Evolutionary conservation across 768 basidiomycete genomes (phyloP), one percentile per base, ranked within the genome.

Genomic region (Hericium rajendrae): DNA sequence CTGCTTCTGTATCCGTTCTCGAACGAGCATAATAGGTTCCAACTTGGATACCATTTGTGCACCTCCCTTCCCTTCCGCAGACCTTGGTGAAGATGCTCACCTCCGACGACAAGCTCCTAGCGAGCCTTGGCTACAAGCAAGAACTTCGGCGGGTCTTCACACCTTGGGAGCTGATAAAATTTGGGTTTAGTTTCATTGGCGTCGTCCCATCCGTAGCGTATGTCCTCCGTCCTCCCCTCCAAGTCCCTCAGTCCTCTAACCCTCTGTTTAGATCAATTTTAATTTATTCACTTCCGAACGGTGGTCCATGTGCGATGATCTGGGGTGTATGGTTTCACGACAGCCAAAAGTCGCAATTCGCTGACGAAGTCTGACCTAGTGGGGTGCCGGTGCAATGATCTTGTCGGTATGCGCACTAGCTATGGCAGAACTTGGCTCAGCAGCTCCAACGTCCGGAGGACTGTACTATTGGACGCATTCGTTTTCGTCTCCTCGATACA

Each of bases 131-230:
- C 1, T 80, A 80, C 64, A 78, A 77, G 65, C 78, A 79, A 66
- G 81, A 84, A 64, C 81, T 83, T 63, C 78, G 77, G 60, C 69
- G 82, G 38, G 78, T 74, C 0, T 83, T 82, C 57, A 72, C 73
- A 5, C 74, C 79, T 0, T 62, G 81, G 4, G 79, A 82, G 56
- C 65, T 71, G 1, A 70, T 71, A 51, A 68, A 66, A 1, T 52
- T 70, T 22, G 65, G 66, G 4, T 70, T 72, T 58, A 66, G 65
- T 40, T 65, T 71, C 26, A 68, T 69, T 9, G 69, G 67, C 0
- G 38, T 70, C 16, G 60, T 71, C 11, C 66, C 71, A 5, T 64
- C 61, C 16, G 64, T 58, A n/a, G 57, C 57, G 57, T 66, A 38
- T 2, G 65, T 59, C 12, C 48, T n/a, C 32, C 32, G 9, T 9